Evolutionary conservation across 208 protist genomes (phyloP), one percentile per base, ranked within the genome.

Genomic region (Trypanosoma platydactyli): DNA sequence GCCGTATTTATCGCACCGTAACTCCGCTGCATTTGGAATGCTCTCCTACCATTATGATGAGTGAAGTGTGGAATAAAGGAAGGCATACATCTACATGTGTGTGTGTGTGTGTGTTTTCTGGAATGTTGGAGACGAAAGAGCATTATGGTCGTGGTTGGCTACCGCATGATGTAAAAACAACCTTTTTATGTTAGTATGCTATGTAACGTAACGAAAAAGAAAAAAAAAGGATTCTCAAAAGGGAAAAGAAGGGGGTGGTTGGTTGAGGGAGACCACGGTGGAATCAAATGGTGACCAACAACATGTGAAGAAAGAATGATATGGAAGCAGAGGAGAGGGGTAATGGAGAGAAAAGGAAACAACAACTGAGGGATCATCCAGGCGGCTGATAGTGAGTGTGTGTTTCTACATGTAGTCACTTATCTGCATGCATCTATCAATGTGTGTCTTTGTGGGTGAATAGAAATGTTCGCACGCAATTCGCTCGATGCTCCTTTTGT

Each of bases 371-470:
- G 25, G 18, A 18, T 51, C 3, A 24, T 24, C 12, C 20, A 38
- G 9, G 33, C 33, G 5, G 33, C 3, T 38, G 33, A 11, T 9
- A 11, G 33, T 38, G 9, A 38, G 9, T 3, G 33, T 38, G 33
- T 38, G 33, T 38, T 3, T 38, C 5, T 38, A 9, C 9, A 9
- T 38, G 33, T 38, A n/a, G n/a, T n/a, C n/a, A n/a, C n/a, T n/a
- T n/a, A n/a, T n/a, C n/a, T n/a, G 30, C 9, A 58, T 58, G 20
- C 20, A 42, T 58, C 6, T 58, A 20, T 58, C 13, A 22, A 44
- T 45, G 20, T 60, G 15, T 45, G 40, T 60, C 7, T 56, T 3
- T 56, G 24, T 56, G 29, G 5, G 24, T 56, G 33, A 38, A 56
- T 29, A 29, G 3, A 13, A 6, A 4, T 56, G 51, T 38, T 38